These are phyloP conservation scores for Gracilariopsis chorda DNA, from an alignment of 23 red algal species.

Conservation along the genomic window DNA sequence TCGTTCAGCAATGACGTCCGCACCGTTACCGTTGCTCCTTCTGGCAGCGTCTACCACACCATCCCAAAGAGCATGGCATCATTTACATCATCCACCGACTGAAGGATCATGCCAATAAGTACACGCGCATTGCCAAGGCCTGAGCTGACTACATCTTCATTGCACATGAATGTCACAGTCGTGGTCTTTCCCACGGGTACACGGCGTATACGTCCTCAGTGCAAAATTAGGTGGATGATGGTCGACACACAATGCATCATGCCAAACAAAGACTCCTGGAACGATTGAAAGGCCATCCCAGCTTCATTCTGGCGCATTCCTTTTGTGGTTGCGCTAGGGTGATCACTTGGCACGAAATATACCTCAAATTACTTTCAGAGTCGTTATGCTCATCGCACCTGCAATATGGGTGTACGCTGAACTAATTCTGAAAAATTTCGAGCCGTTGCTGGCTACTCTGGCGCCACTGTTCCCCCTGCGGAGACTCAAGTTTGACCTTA, in stretches of 20 bases:
- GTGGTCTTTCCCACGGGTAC: slow-evolving; percentile 58
- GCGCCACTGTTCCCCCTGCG: slow-evolving; percentile 47
- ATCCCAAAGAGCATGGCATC: background rate
- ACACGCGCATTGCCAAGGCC: background rate
- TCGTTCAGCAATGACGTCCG: slow-evolving; percentile 61
- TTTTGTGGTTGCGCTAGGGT: slow-evolving; percentile 54
- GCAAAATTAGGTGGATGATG: slow-evolving; percentile 52
- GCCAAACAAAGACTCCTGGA: background rate
- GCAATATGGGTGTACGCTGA: slow-evolving; percentile 54
- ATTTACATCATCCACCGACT: slow-evolving; percentile 62
- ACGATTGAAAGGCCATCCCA: slow-evolving; percentile 10
- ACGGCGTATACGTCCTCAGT: slow-evolving; percentile 31
- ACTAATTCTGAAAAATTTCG: slow-evolving; percentile 34
- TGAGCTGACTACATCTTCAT: slow-evolving; percentile 56
- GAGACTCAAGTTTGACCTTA: slow-evolving; percentile 48
- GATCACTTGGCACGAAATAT: slow-evolving; percentile 13
- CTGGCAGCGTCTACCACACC: background rate
- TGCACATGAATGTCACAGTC: slow-evolving; percentile 61
- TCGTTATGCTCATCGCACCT: slow-evolving; percentile 61
- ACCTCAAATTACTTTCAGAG: background rate
- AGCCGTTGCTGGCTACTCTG: slow-evolving; percentile 42
- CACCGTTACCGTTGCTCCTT: background rate
- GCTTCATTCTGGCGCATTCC: slow-evolving; percentile 57
- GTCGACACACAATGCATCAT: background rate
- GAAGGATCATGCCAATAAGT: slow-evolving; percentile 60